Base-by-base conservation (phyloP, 2,329 filamentous ascomycete species). In the Phialophora chinensis region DNA sequence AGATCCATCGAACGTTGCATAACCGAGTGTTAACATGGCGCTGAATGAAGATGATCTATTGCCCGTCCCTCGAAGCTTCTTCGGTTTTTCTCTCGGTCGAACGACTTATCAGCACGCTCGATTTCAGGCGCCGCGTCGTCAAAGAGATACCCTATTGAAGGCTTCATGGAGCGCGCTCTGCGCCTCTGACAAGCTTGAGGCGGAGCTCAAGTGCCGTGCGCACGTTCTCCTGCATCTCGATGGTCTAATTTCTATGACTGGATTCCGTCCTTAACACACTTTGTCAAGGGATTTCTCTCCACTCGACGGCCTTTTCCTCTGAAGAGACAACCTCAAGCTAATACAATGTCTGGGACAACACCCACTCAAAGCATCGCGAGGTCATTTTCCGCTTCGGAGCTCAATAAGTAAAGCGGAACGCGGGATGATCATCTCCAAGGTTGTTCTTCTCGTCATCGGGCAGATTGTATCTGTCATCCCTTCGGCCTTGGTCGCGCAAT, bases 361-460 rank as follows among this genome's bases (percentile, higher is more conserved):
- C 57, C 27, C 10, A 60, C 14, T 20, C 44, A 20, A 23, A 17
- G 7, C 17, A n/a, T 31, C 53, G 12, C 11, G 0, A 31, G 25
- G 53, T 2, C 54, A 29, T 12, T 53, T n/a, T 27, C 29, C 29
- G 53, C 17, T 23, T 5, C 7, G 38, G 17, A 20, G n/a, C 6
- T 71, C 69, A 76, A 59, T 76, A 72, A 47, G 69, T 75, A 64
- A 77, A 78, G 20, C 75, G 73, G 67, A 77, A 78, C 20, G 72
- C 66, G 14, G 76, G 78, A 65, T 76, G 69, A 49, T 75, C 70
- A 67, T 79, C 77, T 3, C 77, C 77, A 60, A 78, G 66, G 62
- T 77, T 76, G 23, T 70, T 69, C 38, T 75, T 64, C 54, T 75
- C 72, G 12, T 68, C 64, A n/a, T 71, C 64, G 38, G 72, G 68